Base-by-base conservation (phyloP, 2,329 filamentous ascomycete species). In the Metarhizium album region DNA sequence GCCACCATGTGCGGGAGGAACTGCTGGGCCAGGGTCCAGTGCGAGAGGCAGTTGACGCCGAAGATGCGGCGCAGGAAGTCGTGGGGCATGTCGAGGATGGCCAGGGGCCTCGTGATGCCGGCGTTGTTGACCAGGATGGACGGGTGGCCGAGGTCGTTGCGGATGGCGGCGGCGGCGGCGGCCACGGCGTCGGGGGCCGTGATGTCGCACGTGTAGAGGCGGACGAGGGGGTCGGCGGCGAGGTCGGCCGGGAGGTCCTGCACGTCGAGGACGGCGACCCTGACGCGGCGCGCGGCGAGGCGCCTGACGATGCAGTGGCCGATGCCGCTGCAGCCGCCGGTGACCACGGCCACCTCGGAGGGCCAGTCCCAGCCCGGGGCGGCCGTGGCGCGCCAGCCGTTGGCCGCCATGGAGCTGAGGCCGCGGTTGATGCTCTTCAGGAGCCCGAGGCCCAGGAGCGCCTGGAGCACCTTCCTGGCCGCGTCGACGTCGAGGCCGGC, bases 41-140 rank as follows among this genome's bases (percentile, higher is more conserved):
- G 80, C 0, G 80, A 70, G 20, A 87, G 66, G 2, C 78, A 71
- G 67, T 88, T 89, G 57, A 88, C 80, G 48, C 79, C 78, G 62
- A 87, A 86, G 47, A 82, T 83, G 54, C 78, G 78, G 18, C 75
- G 75, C 49, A 84, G 71, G 54, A 80, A 75, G 11, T 69, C 70
- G 53, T 81, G 75, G 0, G 74, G 71, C 42, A 73, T 67, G 23
- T 75, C 70, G 47, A 87, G 74, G 56, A 89, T 76, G 11, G 73
- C 73, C 53, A 75, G 75, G 43, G 79, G 80, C 45, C 72, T 72
- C 9, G 74, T 76, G 45, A 84, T 74, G 53, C 83, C 83, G 4
- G 83, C 83, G 59, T 86, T 87, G 69, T 86, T 86, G 69, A 86
- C 81, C 2, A 88, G 72, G 50, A 88, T 72, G 0, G 83, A 84